Percentiles rank a stretch among this genome's conserved stretches.
Evolutionary conservation across 2,329 filamentous ascomycete species (phyloP).

Genomic region (Venturia aucupariae): DNA sequence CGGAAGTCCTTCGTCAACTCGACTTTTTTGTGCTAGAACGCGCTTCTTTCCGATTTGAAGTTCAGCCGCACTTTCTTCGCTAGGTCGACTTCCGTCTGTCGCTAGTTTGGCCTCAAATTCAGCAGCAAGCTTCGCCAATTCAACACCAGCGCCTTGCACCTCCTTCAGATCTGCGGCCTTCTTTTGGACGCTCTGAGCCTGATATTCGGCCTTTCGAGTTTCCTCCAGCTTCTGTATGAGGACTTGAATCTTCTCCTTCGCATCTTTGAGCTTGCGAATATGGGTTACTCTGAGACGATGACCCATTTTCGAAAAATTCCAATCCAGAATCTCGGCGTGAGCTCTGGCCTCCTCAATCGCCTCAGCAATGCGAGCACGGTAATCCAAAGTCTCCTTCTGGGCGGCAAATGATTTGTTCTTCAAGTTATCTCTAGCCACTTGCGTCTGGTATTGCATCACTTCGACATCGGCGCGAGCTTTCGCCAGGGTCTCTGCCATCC

Average conservation of each 20-base stretch:
- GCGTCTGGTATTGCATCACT: background rate
- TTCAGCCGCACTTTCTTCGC: background rate
- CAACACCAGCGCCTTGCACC: background rate
- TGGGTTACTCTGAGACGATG: background rate
- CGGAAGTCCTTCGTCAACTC: background rate
- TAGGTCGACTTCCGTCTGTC: background rate
- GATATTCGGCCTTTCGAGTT: background rate
- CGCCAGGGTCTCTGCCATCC: background rate
- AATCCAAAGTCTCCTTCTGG: background rate
- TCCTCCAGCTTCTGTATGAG: background rate
- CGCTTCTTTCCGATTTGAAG: too few relatives aligned
- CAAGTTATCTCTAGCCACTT: background rate
- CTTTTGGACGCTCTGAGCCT: background rate
- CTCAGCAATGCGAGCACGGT: constrained; percentile 3
- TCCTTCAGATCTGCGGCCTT: background rate
- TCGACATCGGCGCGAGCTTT: background rate
- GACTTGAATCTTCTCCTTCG: background rate
- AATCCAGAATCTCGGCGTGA: background rate
- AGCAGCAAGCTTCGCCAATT: background rate
- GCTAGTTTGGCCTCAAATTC: background rate
- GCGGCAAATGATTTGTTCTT: background rate
- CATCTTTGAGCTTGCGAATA: background rate
- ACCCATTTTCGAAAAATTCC: background rate
- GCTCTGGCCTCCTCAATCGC: constrained; percentile 4
- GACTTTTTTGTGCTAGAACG: too few relatives aligned